Percentiles rank a stretch among this genome's conserved stretches.
Conservation (phyloP, 2,329 filamentous ascomycete species). For the Karstenula rhodostoma region DNA sequence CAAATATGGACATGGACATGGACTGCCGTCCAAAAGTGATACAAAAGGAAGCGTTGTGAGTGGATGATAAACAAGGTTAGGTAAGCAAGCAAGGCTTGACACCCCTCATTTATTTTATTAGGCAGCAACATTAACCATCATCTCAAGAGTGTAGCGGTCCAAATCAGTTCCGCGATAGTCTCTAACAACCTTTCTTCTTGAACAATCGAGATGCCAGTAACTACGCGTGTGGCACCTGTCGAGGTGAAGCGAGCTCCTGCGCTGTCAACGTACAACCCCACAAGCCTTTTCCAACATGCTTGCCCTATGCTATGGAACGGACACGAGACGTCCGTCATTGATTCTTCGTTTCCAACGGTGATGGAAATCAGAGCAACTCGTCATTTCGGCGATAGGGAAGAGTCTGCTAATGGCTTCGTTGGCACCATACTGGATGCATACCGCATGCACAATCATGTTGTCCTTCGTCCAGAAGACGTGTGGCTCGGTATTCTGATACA, state of each 20-base stretch:
- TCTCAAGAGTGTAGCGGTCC: neutral
- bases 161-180: neutral
- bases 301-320: neutral
- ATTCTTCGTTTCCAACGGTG: conserved; percentile 2
- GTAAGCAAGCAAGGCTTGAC: no score
- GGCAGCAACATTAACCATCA: neutral
- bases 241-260: conserved; percentile 6
- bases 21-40: no score
- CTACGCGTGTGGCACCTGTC: conserved; percentile 13
- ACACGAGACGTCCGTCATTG: neutral
- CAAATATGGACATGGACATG: no score
- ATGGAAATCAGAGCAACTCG: neutral
- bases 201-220: conserved; percentile 11
- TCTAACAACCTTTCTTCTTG: neutral
- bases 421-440: conserved; percentile 12
- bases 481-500: conserved; percentile 32
- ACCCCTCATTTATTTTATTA: neutral
- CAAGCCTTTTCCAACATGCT: neutral
- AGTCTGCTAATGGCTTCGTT: conserved; percentile 9
- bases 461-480: conserved; percentile 32
- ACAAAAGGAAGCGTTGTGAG: no score
- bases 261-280: neutral
- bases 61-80: no score
- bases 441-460: conserved; percentile 21
- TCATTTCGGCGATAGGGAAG: neutral